phyloP scores from a whole-genome alignment of 2,329 filamentous ascomycete species.

The Amauroascus verrucosus region DNA sequence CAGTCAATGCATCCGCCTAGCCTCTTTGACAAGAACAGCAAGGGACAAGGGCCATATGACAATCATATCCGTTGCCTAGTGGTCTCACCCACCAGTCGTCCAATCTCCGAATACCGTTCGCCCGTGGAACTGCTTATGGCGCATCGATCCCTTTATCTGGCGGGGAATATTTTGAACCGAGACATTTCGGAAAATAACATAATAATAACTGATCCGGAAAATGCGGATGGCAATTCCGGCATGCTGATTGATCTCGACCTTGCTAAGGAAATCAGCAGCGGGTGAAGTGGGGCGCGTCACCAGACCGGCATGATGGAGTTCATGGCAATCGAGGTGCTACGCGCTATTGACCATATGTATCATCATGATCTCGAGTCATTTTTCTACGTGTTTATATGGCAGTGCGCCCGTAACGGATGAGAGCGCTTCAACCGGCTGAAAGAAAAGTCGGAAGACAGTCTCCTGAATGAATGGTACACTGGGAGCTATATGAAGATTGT shows the following conservation, averaged over 20 bases:
- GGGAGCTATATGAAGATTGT: constrained; percentile 22
- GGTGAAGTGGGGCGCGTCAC: constrained; percentile 9
- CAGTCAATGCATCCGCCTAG: neutral
- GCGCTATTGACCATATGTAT: too few species aligned
- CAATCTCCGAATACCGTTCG: constrained; percentile 22
- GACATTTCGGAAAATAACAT: constrained; percentile 33
- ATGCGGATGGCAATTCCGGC: constrained; percentile 18
- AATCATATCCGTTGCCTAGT: neutral
- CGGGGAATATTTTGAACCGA: constrained; percentile 29
- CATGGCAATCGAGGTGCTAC: too few species aligned
- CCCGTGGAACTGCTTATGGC: too few species aligned
- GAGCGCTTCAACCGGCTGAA: neutral
- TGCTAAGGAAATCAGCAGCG: constrained; percentile 22
- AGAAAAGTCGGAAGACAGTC: constrained; percentile 4
- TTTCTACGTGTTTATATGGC: constrained; percentile 4
- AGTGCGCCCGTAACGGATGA: constrained; percentile 6
- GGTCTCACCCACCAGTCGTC: constrained; percentile 16
- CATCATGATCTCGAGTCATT: too few species aligned
- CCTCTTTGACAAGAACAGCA: neutral
- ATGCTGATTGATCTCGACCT: constrained; percentile 32
- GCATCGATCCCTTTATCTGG: constrained; percentile 27
- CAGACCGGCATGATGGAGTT: constrained; percentile 4
- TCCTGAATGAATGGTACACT: constrained; percentile 21
- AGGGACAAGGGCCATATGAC: neutral
- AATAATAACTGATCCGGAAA: constrained; percentile 24